phyloP scores from a whole-genome alignment of 768 basidiomycete genomes.

The Amanita inopinata region DNA sequence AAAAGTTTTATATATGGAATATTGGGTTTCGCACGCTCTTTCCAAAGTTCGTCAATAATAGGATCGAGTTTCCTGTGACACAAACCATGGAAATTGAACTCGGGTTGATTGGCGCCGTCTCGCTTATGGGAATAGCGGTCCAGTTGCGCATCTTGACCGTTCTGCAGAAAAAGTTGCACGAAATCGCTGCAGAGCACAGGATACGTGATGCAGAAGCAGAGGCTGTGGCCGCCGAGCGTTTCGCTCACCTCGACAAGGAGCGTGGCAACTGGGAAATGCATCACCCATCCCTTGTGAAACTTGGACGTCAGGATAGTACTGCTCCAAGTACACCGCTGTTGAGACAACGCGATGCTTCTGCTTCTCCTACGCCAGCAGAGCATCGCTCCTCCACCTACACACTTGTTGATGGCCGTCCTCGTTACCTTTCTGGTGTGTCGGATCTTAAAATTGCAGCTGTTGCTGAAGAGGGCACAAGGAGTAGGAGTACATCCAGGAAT shows the following conservation, averaged over 20 bases:
- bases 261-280: slow-evolving; percentile 82
- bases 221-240: slow-evolving; percentile 57
- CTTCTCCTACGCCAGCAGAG: slow-evolving; percentile 38
- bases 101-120: slow-evolving; percentile 75
- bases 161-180: slow-evolving; percentile 68
- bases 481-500: slow-evolving; percentile 26
- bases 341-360: slow-evolving; percentile 46
- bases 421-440: slow-evolving; percentile 59
- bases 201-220: slow-evolving; percentile 71
- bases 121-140: slow-evolving; percentile 81
- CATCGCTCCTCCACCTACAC: slow-evolving; percentile 43
- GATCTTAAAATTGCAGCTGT: slow-evolving; percentile 60
- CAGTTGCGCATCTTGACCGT: slow-evolving; percentile 81
- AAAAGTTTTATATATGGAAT: slow-evolving; percentile 92
- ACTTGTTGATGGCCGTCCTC: slow-evolving; percentile 42
- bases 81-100: slow-evolving; percentile 93
- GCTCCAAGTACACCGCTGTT: slow-evolving; percentile 57
- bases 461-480: slow-evolving; percentile 51
- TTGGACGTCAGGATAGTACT: slow-evolving; percentile 55
- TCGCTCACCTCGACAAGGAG: slow-evolving; percentile 57
- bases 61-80: slow-evolving; percentile 72
- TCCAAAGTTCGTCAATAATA: slow-evolving; percentile 57
- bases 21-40: slow-evolving; percentile 78
- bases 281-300: slow-evolving; percentile 55
- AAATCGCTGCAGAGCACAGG: slow-evolving; percentile 68